These are phyloP conservation scores for Backusella tarrabulga DNA, from an alignment of 192 early-diverging fungal species.

Conservation along the genomic window DNA sequence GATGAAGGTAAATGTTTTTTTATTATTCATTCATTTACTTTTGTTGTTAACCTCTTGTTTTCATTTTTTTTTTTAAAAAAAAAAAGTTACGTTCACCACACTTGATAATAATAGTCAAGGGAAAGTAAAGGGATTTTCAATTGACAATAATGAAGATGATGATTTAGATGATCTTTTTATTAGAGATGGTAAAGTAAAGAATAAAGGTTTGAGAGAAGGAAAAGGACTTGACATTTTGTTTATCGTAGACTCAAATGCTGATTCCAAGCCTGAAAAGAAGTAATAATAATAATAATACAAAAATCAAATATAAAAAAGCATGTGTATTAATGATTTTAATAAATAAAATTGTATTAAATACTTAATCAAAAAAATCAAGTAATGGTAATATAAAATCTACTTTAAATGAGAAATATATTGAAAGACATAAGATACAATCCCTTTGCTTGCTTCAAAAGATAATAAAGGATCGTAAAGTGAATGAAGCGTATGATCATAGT, in stretches of 20 bases:
- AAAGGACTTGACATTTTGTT: not conserved
- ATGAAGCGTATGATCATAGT: constrained; percentile 56
- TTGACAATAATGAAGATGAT: constrained; percentile 1
- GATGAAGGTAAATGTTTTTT: not conserved
- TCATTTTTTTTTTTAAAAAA: not conserved
- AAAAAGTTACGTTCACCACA: not conserved
- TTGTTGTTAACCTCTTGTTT: not conserved
- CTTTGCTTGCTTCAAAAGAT: constrained; percentile 54
- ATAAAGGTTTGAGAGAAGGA: not conserved
- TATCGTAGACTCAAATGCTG: not conserved
- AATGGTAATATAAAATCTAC: not conserved
- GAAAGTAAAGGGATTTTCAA: not conserved
- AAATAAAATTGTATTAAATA: not conserved
- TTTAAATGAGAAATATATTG: constrained; percentile 66
- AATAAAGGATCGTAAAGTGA: constrained; percentile 63
- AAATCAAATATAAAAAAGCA: not conserved
- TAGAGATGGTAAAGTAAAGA: not conserved
- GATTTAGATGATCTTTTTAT: constrained; percentile 15
- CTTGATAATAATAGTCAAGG: not conserved
- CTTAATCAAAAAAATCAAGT: not conserved
- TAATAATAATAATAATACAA: not conserved
- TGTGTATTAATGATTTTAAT: not conserved
- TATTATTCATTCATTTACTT: not conserved
- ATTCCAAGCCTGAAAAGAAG: not conserved
- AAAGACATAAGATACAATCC: constrained; percentile 74